Conservation (phyloP, 495 filamentous ascomycete species). For the Penicillium turbatum region DNA sequence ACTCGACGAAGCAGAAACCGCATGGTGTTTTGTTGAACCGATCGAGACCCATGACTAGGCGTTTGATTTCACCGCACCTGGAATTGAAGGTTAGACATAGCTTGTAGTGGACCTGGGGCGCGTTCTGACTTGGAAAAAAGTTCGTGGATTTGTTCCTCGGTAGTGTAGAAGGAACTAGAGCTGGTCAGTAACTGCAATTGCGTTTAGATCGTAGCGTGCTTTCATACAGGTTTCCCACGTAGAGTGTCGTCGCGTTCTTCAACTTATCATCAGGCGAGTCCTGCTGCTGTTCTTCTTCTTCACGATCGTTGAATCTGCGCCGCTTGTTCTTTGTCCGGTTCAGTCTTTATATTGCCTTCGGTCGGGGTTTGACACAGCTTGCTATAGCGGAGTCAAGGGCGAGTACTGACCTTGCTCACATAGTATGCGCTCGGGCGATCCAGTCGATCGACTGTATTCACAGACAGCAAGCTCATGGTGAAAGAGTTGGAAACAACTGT, state of each 20-base stretch:
- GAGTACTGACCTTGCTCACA: slow-evolving; percentile 58
- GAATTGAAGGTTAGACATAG: not conserved
- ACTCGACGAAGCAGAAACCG: slow-evolving; percentile 99
- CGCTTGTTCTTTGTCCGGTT: slow-evolving; percentile 56
- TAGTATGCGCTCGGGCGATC: slow-evolving; percentile 91
- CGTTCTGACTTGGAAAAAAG: slow-evolving; percentile 74
- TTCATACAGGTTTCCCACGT: slow-evolving; percentile 90
- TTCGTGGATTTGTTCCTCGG: slow-evolving; percentile 97
- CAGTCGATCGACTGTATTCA: slow-evolving; percentile 75
- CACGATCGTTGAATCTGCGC: slow-evolving; percentile 55
- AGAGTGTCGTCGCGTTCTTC: slow-evolving; percentile 86
- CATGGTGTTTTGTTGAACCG: slow-evolving; percentile 96
- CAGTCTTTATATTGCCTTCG: slow-evolving; percentile 6
- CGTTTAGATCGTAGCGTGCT: slow-evolving; percentile 2
- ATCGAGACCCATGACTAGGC: slow-evolving; percentile 97
- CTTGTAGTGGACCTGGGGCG: not conserved
- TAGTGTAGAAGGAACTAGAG: slow-evolving; percentile 95
- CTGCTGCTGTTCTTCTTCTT: slow-evolving; percentile 48
- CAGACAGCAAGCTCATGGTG: slow-evolving; percentile 20
- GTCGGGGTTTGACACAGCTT: not conserved
- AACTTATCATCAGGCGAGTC: slow-evolving; percentile 66
- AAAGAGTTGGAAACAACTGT: not conserved
- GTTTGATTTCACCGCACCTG: slow-evolving; percentile 92
- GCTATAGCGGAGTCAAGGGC: not conserved
- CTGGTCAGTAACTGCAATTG: slow-evolving; percentile 27